Evolutionary conservation across 805 yeast species (phyloP).

Genomic region (Lipomyces orientalis): DNA sequence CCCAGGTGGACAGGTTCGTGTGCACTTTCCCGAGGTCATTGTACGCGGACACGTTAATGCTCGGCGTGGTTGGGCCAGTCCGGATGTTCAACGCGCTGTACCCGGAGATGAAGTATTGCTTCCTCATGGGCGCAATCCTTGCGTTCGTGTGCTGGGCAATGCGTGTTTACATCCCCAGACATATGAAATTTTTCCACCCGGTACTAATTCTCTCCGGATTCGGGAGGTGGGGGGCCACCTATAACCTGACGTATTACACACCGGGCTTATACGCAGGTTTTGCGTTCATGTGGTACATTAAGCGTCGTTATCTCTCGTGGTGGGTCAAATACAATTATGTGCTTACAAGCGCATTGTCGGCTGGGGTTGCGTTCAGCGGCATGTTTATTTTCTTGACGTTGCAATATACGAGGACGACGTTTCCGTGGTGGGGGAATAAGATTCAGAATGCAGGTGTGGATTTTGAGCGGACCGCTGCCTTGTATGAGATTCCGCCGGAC

Average conservation of each 20-base stretch:
- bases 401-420: conserved; percentile 48
- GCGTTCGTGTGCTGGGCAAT: conserved; percentile 26
- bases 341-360: conserved; percentile 66
- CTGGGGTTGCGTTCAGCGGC: conserved; percentile 68
- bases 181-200: conserved; percentile 22
- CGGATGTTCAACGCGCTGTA: conserved; percentile 31
- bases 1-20: conserved; percentile 33
- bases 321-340: conserved; percentile 77
- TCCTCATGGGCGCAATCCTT: conserved; percentile 32
- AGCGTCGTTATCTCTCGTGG: conserved; percentile 63
- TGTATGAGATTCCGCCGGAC: conserved; percentile 17
- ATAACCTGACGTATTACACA: conserved; percentile 44
- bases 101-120: conserved; percentile 31
- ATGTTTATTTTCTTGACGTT: conserved; percentile 59
- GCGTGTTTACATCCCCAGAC: conserved; percentile 13
- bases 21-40: conserved; percentile 37
- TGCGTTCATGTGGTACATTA: conserved; percentile 61
- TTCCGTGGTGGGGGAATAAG: conserved; percentile 67
- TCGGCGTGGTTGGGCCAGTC: conserved; percentile 39
- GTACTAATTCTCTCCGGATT: conserved; percentile 36
- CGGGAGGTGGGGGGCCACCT: conserved; percentile 15
- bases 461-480: conserved; percentile 17
- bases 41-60: conserved; percentile 35
- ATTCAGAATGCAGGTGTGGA: conserved; percentile 36
- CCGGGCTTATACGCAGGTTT: conserved; percentile 54